Conservation (phyloP, 2,329 filamentous ascomycete genomes). For the Aspergillus novofumigatus region DNA sequence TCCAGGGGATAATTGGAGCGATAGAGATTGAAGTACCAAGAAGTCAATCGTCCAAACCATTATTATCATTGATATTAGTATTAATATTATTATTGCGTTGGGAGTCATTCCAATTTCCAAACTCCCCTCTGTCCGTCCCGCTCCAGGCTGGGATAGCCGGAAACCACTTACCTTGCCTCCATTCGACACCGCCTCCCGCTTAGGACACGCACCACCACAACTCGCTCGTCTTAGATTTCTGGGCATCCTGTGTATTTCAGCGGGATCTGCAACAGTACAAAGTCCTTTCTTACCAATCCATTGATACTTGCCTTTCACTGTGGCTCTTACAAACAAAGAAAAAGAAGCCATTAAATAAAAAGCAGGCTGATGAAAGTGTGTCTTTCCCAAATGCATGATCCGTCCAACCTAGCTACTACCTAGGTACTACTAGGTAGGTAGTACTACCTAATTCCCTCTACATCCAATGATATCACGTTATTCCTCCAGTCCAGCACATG, state of each 20-base stretch:
- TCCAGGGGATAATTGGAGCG: neutral
- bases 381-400: constrained; percentile 3
- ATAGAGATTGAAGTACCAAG: neutral
- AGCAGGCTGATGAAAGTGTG: constrained; percentile 26
- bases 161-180: neutral
- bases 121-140: neutral
- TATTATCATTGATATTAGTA: neutral
- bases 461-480: constrained; percentile 27
- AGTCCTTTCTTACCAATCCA: neutral
- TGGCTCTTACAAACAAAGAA: neutral
- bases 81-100: too few species aligned
- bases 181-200: neutral
- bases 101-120: neutral
- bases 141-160: neutral
- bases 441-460: neutral
- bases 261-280: neutral
- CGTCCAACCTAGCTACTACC: constrained; percentile 1
- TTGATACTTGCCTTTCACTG: neutral
- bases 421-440: neutral
- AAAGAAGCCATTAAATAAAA: neutral
- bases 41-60: neutral
- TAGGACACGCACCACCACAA: neutral
- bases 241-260: neutral
- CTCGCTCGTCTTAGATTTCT: too few species aligned
- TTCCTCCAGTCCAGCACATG: constrained; percentile 1